Evolutionary conservation across 306 rosid genomes (phyloP).

Genomic region (Canavalia ensiformis): DNA sequence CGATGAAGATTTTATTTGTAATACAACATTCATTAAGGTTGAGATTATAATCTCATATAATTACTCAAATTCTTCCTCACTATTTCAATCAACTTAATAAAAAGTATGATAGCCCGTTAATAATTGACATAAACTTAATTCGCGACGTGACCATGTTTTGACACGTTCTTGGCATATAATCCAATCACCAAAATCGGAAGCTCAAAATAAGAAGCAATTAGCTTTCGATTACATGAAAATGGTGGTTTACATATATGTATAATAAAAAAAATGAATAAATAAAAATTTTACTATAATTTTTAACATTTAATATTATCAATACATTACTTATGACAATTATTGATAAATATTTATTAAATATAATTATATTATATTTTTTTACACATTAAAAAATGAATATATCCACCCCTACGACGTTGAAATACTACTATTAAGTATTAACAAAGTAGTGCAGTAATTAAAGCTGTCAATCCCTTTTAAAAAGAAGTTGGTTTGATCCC

Average conservation of each 20-base stretch:
- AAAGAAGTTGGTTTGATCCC: not conserved
- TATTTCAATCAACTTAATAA: not conserved
- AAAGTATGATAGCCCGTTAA: constrained; percentile 1
- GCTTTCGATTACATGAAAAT: not conserved
- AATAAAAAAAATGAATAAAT: not conserved
- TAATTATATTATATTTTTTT: too few species aligned
- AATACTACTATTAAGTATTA: not conserved
- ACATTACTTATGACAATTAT: too few species aligned
- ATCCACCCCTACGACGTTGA: not conserved
- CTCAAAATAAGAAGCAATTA: constrained; percentile 18
- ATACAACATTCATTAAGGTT: too few species aligned
- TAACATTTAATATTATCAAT: too few species aligned
- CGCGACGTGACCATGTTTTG: not conserved
- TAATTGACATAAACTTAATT: not conserved
- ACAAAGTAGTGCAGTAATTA: not conserved
- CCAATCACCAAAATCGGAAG: not conserved
- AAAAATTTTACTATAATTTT: too few species aligned
- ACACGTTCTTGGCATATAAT: not conserved
- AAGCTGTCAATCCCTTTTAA: constrained; percentile 31
- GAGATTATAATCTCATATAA: too few species aligned
- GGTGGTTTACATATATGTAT: too few species aligned
- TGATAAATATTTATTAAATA: too few species aligned
- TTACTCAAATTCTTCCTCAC: too few species aligned
- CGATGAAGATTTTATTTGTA: too few species aligned
- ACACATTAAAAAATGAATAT: too few species aligned